phyloP scores from a whole-genome alignment of 2,329 filamentous ascomycete species.

The Cladosporium sphaerospermum region DNA sequence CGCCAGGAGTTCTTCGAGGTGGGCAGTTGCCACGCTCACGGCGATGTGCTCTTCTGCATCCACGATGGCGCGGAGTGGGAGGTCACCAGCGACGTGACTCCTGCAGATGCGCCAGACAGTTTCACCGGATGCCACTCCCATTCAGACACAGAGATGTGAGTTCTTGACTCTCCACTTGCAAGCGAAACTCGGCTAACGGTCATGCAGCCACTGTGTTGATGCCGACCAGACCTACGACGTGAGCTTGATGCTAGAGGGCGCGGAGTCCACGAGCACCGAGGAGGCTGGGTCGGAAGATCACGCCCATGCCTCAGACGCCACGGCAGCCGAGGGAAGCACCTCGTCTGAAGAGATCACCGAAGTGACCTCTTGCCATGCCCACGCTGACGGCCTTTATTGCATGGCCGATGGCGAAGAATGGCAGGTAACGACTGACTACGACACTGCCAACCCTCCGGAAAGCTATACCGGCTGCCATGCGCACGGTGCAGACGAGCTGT shows the following conservation, averaged over 20 bases:
- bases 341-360: conserved; percentile 14
- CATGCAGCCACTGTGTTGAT: conserved; percentile 2
- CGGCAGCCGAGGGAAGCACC: not conserved
- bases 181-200: not conserved
- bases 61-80: conserved; percentile 8
- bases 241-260: not conserved
- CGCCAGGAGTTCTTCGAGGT: conserved; percentile 1
- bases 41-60: not conserved
- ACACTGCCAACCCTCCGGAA: conserved; percentile 54
- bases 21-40: conserved; percentile 2
- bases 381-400: conserved; percentile 31
- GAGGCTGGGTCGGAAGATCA: not conserved
- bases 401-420: conserved; percentile 29
- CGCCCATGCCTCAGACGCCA: not conserved
- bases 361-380: conserved; percentile 19
- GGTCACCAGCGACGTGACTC: conserved; percentile 1
- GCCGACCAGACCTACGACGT: conserved; percentile 6
- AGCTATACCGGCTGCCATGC: conserved; percentile 60
- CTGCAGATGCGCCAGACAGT: not conserved
- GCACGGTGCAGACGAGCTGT: conserved; percentile 52
- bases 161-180: not conserved
- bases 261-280: not conserved
- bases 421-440: conserved; percentile 27
- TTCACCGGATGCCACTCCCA: conserved; percentile 5
- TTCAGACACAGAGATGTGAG: not conserved